Base-by-base conservation (phyloP, 345 rosid species). In the Pugionium cornutum region DNA sequence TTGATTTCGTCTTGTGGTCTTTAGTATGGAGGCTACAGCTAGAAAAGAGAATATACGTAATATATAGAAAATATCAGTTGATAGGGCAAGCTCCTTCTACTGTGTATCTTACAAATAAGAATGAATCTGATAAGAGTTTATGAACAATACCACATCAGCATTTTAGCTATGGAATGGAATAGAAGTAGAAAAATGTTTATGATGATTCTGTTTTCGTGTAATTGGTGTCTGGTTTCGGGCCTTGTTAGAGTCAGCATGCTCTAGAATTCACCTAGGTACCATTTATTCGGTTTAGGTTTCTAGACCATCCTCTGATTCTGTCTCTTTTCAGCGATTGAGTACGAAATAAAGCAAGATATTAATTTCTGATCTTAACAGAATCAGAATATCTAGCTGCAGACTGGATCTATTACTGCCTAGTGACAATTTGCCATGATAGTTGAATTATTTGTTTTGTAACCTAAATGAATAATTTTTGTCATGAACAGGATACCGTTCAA, bases 401-500 rank as follows among this genome's bases (percentile, higher is more conserved):
- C 34, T 62, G 6, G 34, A 53, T 29, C 49, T 52, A 18, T 42
- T 34, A 32, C 48, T 50, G 39, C 9, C 5, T 50, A n/a, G 29
- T 34, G 31, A 55, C 4, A 37, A 9, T 39, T 9, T 34, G 37
- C 37, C 6, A 18, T 53, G 4, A 27, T 44, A 31, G 4, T 11
- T 54, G 9, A 67, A 6, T 44, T n/a, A 3, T 18, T 43, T 2
- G 5, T 67, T 25, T 36, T 45, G 62, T 55, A 28, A 8, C 64
- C 7, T 64, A 37, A 50, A 33, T 58, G 47, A 39, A 25, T 45
- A 27, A 2, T 41, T 58, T 18, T 43, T 10, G 0, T 62, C 4
- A 30, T 76, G 34, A 63, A 46, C 66, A 95, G 99, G 96, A 89
- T n/a, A 58, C 76, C 1, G 81, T 91, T 74, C 98, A 95, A 83